phyloP scores from a whole-genome alignment of 306 rosid species.

The Cucurbita argyrosperma region DNA sequence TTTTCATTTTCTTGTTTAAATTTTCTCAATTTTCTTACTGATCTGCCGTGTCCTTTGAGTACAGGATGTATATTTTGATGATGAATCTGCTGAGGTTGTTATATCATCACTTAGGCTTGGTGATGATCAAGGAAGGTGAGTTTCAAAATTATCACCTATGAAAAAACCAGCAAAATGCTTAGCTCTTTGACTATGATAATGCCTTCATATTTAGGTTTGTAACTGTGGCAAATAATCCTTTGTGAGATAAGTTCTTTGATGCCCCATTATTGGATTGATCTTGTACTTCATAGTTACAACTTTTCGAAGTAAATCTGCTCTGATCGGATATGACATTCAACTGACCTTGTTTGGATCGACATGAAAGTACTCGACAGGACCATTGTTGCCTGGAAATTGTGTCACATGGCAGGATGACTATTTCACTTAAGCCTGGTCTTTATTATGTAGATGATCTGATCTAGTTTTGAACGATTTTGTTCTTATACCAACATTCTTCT shows the following conservation, averaged over 20 bases:
- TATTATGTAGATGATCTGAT: not conserved
- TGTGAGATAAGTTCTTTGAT: not conserved
- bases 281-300: not conserved
- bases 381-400: not conserved
- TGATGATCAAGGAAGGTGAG: conserved; percentile 97
- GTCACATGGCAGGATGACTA: not conserved
- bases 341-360: not conserved
- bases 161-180: not conserved
- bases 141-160: not conserved
- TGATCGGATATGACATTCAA: not conserved
- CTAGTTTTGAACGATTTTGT: not conserved
- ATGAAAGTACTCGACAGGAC: not conserved
- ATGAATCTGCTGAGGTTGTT: conserved; percentile 92
- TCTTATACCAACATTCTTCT: not conserved
- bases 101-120: conserved; percentile 87
- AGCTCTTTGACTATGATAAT: not conserved
- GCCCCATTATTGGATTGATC: not conserved
- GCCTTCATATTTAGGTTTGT: not conserved
- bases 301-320: not conserved
- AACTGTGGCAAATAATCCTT: not conserved
- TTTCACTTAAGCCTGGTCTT: not conserved
- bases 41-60: not conserved
- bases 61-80: conserved; percentile 95
- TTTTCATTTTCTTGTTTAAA: not conserved
- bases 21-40: not conserved